Evolutionary conservation across 768 basidiomycete species (phyloP), one percentile per base, ranked within the genome.

Genomic region (Lentinus brumalis): DNA sequence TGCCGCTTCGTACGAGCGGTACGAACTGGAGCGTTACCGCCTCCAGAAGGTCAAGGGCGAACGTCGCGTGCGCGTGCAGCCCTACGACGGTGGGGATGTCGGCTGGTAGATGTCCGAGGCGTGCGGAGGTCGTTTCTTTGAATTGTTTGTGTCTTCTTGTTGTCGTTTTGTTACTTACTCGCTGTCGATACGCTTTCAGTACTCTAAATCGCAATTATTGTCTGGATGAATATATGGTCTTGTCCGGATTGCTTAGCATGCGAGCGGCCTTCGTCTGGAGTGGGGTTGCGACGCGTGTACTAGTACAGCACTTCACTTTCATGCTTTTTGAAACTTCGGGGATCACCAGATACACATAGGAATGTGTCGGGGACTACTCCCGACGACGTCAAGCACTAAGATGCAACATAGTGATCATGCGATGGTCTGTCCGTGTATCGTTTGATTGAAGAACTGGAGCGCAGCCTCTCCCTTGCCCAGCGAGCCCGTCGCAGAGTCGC

Each of bases 1-100:
- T 0, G 84, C 83, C 9, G 74, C 75, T 4, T 87, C 89, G 2
- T 97, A 94, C 71, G 90, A 94, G 66, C 75, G 82, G 10, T 97
- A 95, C 71, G 75, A 79, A 14, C 78, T 97, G 5, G 90, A 94
- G 70, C 83, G 96, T 12, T 84, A 92, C 69, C 78, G 85, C 9
- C 73, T 98, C 40, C 74, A 79, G 52, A 98, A 96, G 74, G 70
- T 71, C 4, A 73, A 73, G 46, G 94, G 94, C 1, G 79, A 84
- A 61, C 75, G 69, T 6, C 75, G 78, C 4, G 75, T 96, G 8
- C 73, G 74, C 1, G 76, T 96, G 10, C 79, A 85, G 58, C 78
- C 80, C 0, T 96, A 86, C 70, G 73, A 73, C 4, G 81, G 83
- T 6, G 83, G 81, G 5, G 87, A 91, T 29, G 86, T 90, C 12